phyloP scores from a whole-genome alignment of 1,284 basidiomycete genomes.

The Apiotrichum laibachii region DNA sequence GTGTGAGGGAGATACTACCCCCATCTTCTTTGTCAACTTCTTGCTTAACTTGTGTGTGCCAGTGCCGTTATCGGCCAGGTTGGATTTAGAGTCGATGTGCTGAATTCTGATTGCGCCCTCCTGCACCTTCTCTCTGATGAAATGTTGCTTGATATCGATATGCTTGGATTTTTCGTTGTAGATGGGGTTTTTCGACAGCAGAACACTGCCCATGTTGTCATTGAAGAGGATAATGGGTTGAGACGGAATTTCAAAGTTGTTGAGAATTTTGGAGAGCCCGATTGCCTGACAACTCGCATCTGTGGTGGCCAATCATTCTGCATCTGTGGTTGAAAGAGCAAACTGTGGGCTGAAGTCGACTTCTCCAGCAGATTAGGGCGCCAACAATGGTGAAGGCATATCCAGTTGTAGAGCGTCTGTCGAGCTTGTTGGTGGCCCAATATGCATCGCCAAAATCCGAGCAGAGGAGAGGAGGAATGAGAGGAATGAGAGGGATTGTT shows the following conservation, averaged over 20 bases:
- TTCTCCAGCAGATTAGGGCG: conserved; percentile 25
- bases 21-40: too few species aligned
- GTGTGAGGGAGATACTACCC: too few species aligned
- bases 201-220: background rate
- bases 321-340: conserved; percentile 26
- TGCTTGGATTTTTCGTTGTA: too few species aligned
- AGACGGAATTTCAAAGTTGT: background rate
- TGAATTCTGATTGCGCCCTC: too few species aligned
- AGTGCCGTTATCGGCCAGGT: too few species aligned
- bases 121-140: too few species aligned
- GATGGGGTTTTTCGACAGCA: too few species aligned
- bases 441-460: conserved; percentile 25
- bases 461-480: too few species aligned
- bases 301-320: conserved; percentile 23
- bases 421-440: conserved; percentile 23
- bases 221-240: background rate
- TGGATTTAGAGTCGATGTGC: too few species aligned
- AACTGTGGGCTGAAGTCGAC: conserved; percentile 26
- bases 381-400: conserved; percentile 28
- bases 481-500: too few species aligned
- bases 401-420: conserved; percentile 30
- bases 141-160: too few species aligned
- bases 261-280: conserved; percentile 10
- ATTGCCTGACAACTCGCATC: conserved; percentile 18
- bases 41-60: too few species aligned